Evolutionary conservation across 2,329 filamentous ascomycete species (phyloP).

Genomic region (Fusarium sororula): DNA sequence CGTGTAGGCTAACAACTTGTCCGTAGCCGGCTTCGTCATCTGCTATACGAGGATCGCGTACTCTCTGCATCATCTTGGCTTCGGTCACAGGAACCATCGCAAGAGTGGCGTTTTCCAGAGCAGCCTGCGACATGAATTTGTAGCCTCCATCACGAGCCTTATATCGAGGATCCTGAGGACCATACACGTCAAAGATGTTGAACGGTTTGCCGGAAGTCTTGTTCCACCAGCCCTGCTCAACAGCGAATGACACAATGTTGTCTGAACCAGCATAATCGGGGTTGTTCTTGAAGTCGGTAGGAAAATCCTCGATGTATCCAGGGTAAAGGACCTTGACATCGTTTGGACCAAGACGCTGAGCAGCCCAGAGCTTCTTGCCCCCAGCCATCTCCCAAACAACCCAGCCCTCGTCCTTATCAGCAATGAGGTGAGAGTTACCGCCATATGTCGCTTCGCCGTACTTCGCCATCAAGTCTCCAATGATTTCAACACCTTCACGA

Average conservation of each 20-base stretch:
- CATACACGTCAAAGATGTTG: slow-evolving; percentile 37
- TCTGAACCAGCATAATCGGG: slow-evolving; percentile 30
- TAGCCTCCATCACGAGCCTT: slow-evolving; percentile 38
- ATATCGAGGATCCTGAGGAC: slow-evolving; percentile 32
- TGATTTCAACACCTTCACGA: slow-evolving; percentile 34
- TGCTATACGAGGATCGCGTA: slow-evolving; percentile 33
- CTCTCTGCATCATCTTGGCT: slow-evolving; percentile 36
- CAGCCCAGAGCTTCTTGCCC: slow-evolving; percentile 36
- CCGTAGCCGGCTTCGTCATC: slow-evolving; percentile 38
- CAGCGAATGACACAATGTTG: slow-evolving; percentile 36
- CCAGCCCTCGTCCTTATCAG: slow-evolving; percentile 38
- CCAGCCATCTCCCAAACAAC: slow-evolving; percentile 40
- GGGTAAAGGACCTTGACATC: slow-evolving; percentile 38
- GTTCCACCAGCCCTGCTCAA: slow-evolving; percentile 39
- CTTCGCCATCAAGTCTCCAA: slow-evolving; percentile 25
- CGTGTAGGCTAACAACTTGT: slow-evolving; percentile 29
- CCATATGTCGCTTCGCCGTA: slow-evolving; percentile 37
- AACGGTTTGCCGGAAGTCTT: slow-evolving; percentile 27
- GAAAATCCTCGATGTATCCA: slow-evolving; percentile 36
- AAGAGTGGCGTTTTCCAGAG: slow-evolving; percentile 31
- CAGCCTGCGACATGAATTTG: slow-evolving; percentile 39
- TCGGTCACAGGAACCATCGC: slow-evolving; percentile 35
- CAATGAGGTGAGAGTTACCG: slow-evolving; percentile 37
- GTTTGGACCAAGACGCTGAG: slow-evolving; percentile 31
- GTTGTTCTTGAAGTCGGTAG: slow-evolving; percentile 13